Evolutionary conservation across 345 rosid genomes (phyloP).

Genomic region (Passiflora organensis): DNA sequence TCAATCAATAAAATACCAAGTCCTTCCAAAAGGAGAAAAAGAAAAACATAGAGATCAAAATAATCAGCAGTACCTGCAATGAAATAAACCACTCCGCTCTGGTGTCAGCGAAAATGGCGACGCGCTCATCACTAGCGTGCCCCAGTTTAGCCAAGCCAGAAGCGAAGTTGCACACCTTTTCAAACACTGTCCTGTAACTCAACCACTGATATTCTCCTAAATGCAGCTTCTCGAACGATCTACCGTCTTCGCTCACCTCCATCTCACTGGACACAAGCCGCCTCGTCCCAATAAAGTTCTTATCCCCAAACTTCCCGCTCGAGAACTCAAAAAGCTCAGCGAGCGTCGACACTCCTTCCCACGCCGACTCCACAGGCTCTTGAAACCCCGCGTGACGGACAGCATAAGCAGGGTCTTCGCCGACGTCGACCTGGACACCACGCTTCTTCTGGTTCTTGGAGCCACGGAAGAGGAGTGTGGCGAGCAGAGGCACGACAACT

Average conservation of each 20-base stretch:
- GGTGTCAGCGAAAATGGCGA: conserved; percentile 82
- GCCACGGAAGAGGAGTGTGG: conserved; percentile 57
- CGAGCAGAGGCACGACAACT: conserved; percentile 61
- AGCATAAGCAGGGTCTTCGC: conserved; percentile 72
- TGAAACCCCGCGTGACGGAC: conserved; percentile 41
- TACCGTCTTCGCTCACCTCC: conserved; percentile 54
- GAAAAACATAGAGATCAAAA: background rate
- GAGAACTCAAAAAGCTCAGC: conserved; percentile 75
- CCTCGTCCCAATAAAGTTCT: conserved; percentile 63
- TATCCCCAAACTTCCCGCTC: conserved; percentile 46
- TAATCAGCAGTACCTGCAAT: conserved; percentile 50
- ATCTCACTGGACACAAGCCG: conserved; percentile 52
- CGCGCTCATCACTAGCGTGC: conserved; percentile 57
- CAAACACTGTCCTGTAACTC: conserved; percentile 56
- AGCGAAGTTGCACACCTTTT: conserved; percentile 65
- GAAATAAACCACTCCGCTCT: conserved; percentile 82
- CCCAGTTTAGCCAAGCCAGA: conserved; percentile 72
- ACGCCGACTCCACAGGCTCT: conserved; percentile 60
- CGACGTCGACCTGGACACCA: conserved; percentile 55
- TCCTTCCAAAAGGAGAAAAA: background rate
- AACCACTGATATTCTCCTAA: conserved; percentile 84
- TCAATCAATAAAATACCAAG: no score
- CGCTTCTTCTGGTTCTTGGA: conserved; percentile 49
- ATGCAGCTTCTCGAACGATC: conserved; percentile 82
- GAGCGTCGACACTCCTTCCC: conserved; percentile 71